A percentile compares a stretch with the other conserved stretches of the same genome.
phyloP scores from a whole-genome alignment of 169 alveolate species.

The Cryptosporidium sp. region DNA sequence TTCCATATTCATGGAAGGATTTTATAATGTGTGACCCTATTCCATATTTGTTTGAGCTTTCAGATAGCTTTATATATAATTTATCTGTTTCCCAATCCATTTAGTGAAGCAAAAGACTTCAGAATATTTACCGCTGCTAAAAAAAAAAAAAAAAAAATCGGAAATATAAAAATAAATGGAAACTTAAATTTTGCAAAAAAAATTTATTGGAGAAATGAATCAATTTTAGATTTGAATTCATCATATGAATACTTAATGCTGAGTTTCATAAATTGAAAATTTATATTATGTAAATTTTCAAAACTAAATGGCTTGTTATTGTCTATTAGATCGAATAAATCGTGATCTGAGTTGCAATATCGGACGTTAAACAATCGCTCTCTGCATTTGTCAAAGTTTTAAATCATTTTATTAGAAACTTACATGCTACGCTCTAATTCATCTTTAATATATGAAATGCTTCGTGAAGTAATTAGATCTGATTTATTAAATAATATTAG shows the following conservation, averaged over 20 bases:
- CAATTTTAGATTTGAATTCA: neutral
- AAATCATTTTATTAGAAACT: conserved; percentile 12
- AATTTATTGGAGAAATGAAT: neutral
- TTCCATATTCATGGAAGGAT: neutral
- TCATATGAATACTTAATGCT: conserved; percentile 13
- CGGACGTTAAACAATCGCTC: conserved; percentile 6
- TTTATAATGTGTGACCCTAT: neutral
- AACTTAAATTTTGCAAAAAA: neutral
- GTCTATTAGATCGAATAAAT: neutral
- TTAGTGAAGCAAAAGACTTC: neutral
- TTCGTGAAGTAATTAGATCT: conserved; percentile 49
- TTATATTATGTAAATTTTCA: conserved; percentile 10
- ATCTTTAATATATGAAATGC: conserved; percentile 37
- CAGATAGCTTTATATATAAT: conserved; percentile 14
- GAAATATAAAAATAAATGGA: neutral
- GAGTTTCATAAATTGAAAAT: conserved; percentile 3
- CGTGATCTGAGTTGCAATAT: neutral
- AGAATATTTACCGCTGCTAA: conserved; percentile 22
- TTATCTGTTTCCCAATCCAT: conserved; percentile 55
- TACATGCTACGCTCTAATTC: conserved; percentile 69
- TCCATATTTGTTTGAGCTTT: neutral
- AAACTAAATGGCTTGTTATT: conserved; percentile 20
- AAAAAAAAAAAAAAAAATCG: too few species aligned
- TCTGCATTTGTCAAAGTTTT: neutral
- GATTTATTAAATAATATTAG: conserved; percentile 48